Base-by-base conservation (phyloP, 495 filamentous ascomycete species). In the Talaromyces liani region DNA sequence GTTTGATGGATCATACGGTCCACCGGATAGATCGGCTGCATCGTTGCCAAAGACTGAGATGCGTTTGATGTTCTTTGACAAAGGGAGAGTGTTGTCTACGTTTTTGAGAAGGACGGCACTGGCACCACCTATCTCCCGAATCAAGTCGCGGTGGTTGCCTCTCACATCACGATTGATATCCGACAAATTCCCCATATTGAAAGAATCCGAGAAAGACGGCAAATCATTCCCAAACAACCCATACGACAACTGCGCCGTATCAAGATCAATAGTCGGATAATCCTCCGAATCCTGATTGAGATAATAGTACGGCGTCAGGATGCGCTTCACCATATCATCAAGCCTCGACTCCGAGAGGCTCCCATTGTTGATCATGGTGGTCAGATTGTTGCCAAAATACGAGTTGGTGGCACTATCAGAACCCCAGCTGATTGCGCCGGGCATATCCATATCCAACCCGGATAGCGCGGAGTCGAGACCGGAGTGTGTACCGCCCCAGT, bases 401-500 rank as follows among this genome's bases (percentile, higher is more conserved):
- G 53, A 56, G 27, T 27, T 56, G 22, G 18, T 29, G 22, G 20
- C 53, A 29, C 53, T 56, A 56, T 56, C 53, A 31, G 29, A 31
- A 18, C 88, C 82, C 72, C 96, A 93, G 31, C 70, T 62, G 7
- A 87, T 84, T 67, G 97, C 93, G 64, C 93, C 93, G 45, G 94
- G 93, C 93, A 97, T 97, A 8, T 87, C 85, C 92, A 96, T 95
- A 70, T 98, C 93, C 58, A 97, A 75, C 60, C 93, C 93, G 56
- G 56, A 33, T 14, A 36, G 14, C 2, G 31, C 56, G 0, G 56
- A 58, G n/a, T 84, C 82, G 16, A 89, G 91, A 69, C 94, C 94
- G 18, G 88, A 85, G 72, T 95, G 90, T 67, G 96, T 92, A 6
- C 90, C 92, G 70, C 82, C 79, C 92, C 92, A 96, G 70, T 96